Evolutionary conservation across 148 eudicot genomes (phyloP), one percentile per base, ranked within the genome.

Genomic region (Nepenthes gracilis): DNA sequence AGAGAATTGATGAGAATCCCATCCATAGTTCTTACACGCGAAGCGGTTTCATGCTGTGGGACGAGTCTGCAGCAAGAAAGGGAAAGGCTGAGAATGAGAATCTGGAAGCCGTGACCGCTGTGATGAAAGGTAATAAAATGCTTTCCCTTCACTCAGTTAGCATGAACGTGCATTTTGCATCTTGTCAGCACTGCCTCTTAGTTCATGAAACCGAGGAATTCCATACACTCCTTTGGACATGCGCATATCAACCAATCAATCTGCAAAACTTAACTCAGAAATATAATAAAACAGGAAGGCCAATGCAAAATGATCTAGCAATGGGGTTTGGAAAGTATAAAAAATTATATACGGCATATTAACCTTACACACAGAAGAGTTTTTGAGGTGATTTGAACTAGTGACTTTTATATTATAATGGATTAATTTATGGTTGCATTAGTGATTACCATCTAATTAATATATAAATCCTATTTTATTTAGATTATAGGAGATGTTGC

Each of bases 21-120:
- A 84, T 82, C 61, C 69, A 82, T 64, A 83, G 90, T 68, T 87
- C 93, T 48, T 81, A 87, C 65, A 65, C 90, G 0, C 93, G 96
- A 58, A 80, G 93, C 70, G 84, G 85, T 61, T 93, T 93, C 83
- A 82, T 88, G 1, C 64, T 93, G 67, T 93, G 96, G 96, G 95
- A 88, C 64, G 98, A 93, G 67, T 79, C 94, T 66, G 73, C 70
- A 1, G 64, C 66, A 33, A 83, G 69, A 63, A 88, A 84, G 81
- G 98, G 94, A 72, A 79, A 88, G 83, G 72, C 85, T 68, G 81
- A 94, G 84, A 83, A 82, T 90, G 98, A 88, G 73, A 92, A 88
- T 79, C 47, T 64, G 34, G 81, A 69, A 12, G 81, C 78, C 23
- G 76, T 64, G 65, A 77, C 69, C 53, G 65, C 63, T 35, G 51